These are phyloP conservation scores for Claviceps arundinis DNA, from an alignment of 2,329 filamentous ascomycete genomes.

Conservation along the genomic window DNA sequence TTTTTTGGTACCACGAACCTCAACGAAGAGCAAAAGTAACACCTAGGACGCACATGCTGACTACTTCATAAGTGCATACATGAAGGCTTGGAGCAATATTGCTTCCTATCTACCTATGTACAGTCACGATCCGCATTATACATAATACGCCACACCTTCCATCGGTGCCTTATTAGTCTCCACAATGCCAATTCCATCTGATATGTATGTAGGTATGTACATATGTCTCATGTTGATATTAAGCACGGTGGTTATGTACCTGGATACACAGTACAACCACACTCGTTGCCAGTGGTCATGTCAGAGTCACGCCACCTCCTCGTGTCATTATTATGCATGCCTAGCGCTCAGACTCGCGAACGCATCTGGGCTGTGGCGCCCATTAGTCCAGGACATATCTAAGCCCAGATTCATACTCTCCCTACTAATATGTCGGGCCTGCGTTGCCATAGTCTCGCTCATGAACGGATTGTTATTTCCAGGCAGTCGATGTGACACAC, in stretches of 20 bases:
- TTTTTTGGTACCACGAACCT: too few species aligned
- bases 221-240: neutral
- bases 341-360: conserved; percentile 62
- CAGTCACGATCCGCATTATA: too few species aligned
- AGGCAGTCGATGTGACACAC: conserved; percentile 20
- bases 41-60: too few species aligned
- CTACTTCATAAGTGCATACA: too few species aligned
- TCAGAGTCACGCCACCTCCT: neutral
- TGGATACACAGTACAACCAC: neutral
- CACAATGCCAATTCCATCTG: too few species aligned
- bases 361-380: conserved; percentile 66
- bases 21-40: too few species aligned
- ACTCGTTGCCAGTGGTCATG: neutral
- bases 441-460: conserved; percentile 15
- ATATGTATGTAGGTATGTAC: too few species aligned
- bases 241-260: neutral
- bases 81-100: too few species aligned
- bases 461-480: conserved; percentile 47
- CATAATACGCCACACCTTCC: neutral
- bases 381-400: conserved; percentile 52
- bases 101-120: too few species aligned
- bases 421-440: conserved; percentile 34
- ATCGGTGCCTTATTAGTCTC: too few species aligned
- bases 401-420: conserved; percentile 58
- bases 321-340: conserved; percentile 27